Evolutionary conservation across 1,284 basidiomycete species (phyloP).

Genomic region (Ganoderma meredithae): DNA sequence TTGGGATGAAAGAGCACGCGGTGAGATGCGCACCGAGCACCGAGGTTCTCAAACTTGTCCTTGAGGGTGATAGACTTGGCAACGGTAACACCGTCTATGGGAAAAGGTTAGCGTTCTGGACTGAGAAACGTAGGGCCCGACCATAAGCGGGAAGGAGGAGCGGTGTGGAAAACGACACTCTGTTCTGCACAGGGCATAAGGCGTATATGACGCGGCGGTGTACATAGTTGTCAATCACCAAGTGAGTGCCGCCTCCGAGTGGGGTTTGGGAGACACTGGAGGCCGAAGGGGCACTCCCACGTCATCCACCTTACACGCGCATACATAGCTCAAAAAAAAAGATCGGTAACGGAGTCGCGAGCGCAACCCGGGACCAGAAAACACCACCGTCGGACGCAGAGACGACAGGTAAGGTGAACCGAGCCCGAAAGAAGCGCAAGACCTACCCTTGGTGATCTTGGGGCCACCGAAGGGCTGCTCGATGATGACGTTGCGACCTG

Average conservation of each 20-base stretch:
- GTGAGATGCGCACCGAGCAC: constrained; percentile 78
- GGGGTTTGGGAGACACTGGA: neutral
- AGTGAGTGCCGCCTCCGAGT: neutral
- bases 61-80: constrained; percentile 95
- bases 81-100: constrained; percentile 93
- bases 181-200: neutral
- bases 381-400: neutral
- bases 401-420: neutral
- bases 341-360: neutral
- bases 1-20: neutral
- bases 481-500: constrained; percentile 97
- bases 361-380: neutral
- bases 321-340: neutral
- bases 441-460: constrained; percentile 93
- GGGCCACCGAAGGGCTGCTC: constrained; percentile 98
- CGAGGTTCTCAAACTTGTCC: constrained; percentile 99
- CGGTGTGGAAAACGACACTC: neutral
- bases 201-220: neutral
- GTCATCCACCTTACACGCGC: neutral
- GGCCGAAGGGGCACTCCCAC: neutral
- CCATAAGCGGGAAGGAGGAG: constrained; percentile 9
- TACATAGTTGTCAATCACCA: too few species aligned
- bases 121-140: neutral
- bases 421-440: neutral
- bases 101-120: constrained; percentile 12